These are phyloP conservation scores for Euclidium syriacum DNA, from an alignment of 345 rosid genomes.

Conservation along the genomic window DNA sequence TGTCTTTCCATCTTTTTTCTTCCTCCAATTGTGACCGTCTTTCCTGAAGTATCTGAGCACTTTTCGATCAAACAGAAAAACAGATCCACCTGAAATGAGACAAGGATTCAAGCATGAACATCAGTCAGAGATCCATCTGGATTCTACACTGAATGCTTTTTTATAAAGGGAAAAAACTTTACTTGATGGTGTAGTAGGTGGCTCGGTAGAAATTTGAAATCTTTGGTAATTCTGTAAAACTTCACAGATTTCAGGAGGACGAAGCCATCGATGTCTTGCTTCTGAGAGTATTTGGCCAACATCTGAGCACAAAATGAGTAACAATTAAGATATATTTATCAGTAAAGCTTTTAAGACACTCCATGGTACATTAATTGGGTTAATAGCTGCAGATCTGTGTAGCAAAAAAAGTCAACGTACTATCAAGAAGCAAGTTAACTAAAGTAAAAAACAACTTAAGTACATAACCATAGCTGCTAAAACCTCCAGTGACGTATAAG, in stretches of 20 bases:
- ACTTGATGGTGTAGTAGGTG: constrained; percentile 72
- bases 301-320: constrained; percentile 38
- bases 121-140: background rate
- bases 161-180: background rate
- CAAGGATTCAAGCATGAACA: background rate
- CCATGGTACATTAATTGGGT: background rate
- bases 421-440: constrained; percentile 1
- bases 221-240: constrained; percentile 58
- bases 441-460: background rate
- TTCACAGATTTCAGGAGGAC: constrained; percentile 94
- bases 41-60: constrained; percentile 88
- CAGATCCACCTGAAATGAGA: constrained; percentile 71
- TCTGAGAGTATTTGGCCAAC: constrained; percentile 72
- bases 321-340: background rate
- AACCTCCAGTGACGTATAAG: background rate
- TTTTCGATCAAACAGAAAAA: constrained; percentile 84
- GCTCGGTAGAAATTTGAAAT: constrained; percentile 69
- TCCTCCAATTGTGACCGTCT: constrained; percentile 97
- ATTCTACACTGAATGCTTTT: background rate
- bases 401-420: background rate
- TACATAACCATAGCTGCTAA: constrained; percentile 6
- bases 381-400: constrained; percentile 1
- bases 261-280: constrained; percentile 88
- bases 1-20: constrained; percentile 89
- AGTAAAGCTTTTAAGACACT: background rate